Evolutionary conservation across 768 basidiomycete genomes (phyloP), one percentile per base, ranked within the genome.

Genomic region (Phanerochaete carnosa): DNA sequence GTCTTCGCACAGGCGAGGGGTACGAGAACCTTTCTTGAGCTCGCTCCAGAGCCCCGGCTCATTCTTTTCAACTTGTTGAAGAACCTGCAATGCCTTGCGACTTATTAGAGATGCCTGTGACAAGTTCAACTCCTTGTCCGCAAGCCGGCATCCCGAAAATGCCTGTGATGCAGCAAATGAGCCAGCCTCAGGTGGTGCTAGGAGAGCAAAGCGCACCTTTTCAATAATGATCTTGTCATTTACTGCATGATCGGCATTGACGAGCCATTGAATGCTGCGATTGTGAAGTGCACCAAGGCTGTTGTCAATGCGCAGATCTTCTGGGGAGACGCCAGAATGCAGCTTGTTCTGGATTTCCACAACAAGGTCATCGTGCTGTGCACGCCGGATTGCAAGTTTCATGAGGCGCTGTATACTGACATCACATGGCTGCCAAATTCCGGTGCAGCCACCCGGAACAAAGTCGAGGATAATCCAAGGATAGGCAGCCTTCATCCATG

Each of bases 291-390:
- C 53, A 12, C 61, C 64, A 12, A 73, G 15, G 2, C 43, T 35
- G 11, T 59, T 65, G 22, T 75, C 72, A 46, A 74, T 55, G 12
- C 19, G 30, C 26, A 72, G 43, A 1, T 57, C 45, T 1, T 45
- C 33, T 9, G 55, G n/a, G 19, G n/a, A 7, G 4, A 22, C 54
- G 1, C 70, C 68, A 8, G 56, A 39, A 2, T 71, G 59, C 1
- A 78, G 61, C 55, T 73, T 66, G 0, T 13, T 19, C 1, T 71
- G 29, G 2, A 72, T 57, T 43, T 76, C 70, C 0, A 66, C 43
- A 1, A 80, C 72, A 35, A 79, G 46, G 55, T 76, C 72, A 35
- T 70, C 63, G 63, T 79, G 76, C 55, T 69, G 69, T 0, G 73
- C 71, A 1, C 64, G 58, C 29, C 69, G 68, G 26, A 74, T 67